Percentiles rank a stretch among this genome's conserved stretches.
Conservation (phyloP, 2,329 filamentous ascomycete genomes). For the Hypomyces perniciosus region DNA sequence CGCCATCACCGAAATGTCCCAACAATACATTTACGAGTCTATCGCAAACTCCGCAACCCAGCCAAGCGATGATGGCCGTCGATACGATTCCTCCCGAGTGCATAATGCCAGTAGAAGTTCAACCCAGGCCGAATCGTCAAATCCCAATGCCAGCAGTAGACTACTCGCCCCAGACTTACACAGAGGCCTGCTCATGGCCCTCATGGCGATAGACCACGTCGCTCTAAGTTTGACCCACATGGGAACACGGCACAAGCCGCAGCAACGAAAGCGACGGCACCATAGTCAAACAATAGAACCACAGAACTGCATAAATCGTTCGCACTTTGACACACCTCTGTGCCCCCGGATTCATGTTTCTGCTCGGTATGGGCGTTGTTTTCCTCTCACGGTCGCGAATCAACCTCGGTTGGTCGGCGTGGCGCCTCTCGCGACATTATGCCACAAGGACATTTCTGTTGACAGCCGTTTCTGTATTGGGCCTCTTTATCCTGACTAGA, state of each 20-base stretch:
- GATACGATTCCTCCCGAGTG: too few relatives aligned
- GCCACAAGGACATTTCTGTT: slow-evolving; percentile 31
- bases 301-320: slow-evolving; percentile 30
- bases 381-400: slow-evolving; percentile 39
- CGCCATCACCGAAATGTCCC: too few relatives aligned
- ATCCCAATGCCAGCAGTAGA: slow-evolving; percentile 10
- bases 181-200: slow-evolving; percentile 37
- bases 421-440: slow-evolving; percentile 33
- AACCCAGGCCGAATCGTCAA: too few relatives aligned
- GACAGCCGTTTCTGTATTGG: slow-evolving; percentile 24
- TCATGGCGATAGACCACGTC: slow-evolving; percentile 41
- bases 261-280: slow-evolving; percentile 31
- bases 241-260: slow-evolving; percentile 35
- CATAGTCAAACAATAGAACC: slow-evolving; percentile 33
- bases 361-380: slow-evolving; percentile 41
- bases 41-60: too few relatives aligned
- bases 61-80: too few relatives aligned
- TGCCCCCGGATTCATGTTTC: slow-evolving; percentile 39
- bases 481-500: too few relatives aligned
- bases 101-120: too few relatives aligned
- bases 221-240: slow-evolving; percentile 33
- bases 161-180: slow-evolving; percentile 39
- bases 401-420: slow-evolving; percentile 33
- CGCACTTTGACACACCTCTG: slow-evolving; percentile 40
- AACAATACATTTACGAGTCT: too few relatives aligned